Base-by-base conservation (phyloP, 345 rosid species). In the Diplotaxis tenuifolia region DNA sequence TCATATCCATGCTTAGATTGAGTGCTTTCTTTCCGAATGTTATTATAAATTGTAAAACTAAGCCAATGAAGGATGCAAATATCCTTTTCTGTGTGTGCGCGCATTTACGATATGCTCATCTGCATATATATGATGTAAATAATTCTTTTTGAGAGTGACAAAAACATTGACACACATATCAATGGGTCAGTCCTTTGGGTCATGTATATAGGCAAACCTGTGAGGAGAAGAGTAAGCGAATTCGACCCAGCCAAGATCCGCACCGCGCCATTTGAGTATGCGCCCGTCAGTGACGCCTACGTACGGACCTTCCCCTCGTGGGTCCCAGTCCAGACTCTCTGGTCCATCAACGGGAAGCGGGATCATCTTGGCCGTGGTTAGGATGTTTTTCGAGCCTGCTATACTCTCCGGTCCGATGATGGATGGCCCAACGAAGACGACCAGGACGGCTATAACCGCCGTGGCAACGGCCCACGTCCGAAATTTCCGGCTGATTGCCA, bases 221-320 rank as follows among this genome's bases (percentile, higher is more conserved):
- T 59, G 73, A 28, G 88, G 70, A 45, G 88, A 57, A 38, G 89
- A 40, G 78, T 82, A 63, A 7, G 97, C 90, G 54, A 91, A 89
- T 25, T 87, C 82, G 10, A 74, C 74, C 96, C 93, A 89, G 5
- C 88, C 83, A 38, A 67, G 74, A 15, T 28, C 70, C 16, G 49
- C 60, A 29, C 78, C 74, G 10, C 57, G 56, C 78, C 81, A 78
- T 52, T 78, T 78, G 12, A 78, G 81, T 20, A 78, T 42, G 27
- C 81, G 78, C 45, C 81, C 81, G 61, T 78, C 81, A 0, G 69
- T 63, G 8, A 78, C 81, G 0, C 78, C 81, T 0, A 63, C 77
- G 56, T 78, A 78, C 11, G 81, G 81, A 38, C 78, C 81, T 67
- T 47, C 78, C 10, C 81, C 78, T 61, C 11, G 52, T 16, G 70